These are phyloP conservation scores for Akanthomyces dipterigenus DNA, from an alignment of 2,329 filamentous ascomycete genomes.

Conservation along the genomic window DNA sequence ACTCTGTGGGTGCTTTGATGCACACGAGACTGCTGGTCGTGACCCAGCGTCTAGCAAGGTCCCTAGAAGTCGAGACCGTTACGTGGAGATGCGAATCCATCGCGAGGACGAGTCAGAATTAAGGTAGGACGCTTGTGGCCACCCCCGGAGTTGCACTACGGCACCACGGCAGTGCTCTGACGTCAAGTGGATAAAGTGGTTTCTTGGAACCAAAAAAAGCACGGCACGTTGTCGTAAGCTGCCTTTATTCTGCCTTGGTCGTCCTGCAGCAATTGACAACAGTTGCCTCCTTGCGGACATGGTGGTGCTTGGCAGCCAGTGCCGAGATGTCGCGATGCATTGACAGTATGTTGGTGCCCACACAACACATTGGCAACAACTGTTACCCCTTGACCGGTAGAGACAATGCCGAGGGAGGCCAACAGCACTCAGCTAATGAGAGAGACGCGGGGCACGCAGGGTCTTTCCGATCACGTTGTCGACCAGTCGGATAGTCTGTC, in stretches of 20 bases:
- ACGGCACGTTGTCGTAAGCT: neutral
- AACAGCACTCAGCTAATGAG: neutral
- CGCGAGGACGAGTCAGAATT: constrained; percentile 1
- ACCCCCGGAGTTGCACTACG: neutral
- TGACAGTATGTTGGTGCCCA: neutral
- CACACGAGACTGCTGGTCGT: neutral
- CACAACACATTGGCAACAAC: neutral
- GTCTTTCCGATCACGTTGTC: constrained; percentile 10
- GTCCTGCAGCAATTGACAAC: neutral
- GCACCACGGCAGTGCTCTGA: constrained; percentile 1
- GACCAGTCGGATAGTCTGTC: neutral
- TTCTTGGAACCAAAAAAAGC: constrained; percentile 1
- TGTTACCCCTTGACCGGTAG: neutral
- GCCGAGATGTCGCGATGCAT: neutral
- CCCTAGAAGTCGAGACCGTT: constrained; percentile 10
- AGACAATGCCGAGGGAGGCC: neutral
- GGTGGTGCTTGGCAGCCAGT: neutral
- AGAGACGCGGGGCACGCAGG: constrained; percentile 8
- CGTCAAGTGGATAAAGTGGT: constrained; percentile 8
- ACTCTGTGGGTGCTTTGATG: neutral
- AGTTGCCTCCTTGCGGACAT: neutral
- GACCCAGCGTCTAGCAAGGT: neutral
- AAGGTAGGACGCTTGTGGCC: neutral
- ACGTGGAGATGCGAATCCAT: constrained; percentile 3
- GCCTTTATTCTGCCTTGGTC: neutral